phyloP scores from a whole-genome alignment of 805 yeast genomes.

The Hanseniaspora lindneri region DNA sequence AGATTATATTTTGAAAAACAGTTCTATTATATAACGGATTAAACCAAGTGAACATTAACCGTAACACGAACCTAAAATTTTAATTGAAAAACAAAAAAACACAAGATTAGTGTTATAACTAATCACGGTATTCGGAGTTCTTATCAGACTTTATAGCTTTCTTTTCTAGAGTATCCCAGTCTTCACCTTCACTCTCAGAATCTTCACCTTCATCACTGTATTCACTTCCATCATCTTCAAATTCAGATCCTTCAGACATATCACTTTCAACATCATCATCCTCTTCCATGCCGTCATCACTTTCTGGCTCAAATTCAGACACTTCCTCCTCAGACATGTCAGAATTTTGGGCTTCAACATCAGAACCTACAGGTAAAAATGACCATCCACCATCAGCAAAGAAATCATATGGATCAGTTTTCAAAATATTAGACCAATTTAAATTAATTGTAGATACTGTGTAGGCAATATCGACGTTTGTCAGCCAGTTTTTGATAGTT shows the following conservation, averaged over 20 bases:
- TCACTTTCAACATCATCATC: conserved; percentile 29
- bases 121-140: conserved; percentile 24
- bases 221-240: conserved; percentile 28
- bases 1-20: no score
- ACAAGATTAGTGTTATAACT: no score
- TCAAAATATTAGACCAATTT: conserved; percentile 94
- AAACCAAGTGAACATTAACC: no score
- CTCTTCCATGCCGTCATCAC: conserved; percentile 35
- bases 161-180: conserved; percentile 32
- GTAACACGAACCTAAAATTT: no score
- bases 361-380: conserved; percentile 81
- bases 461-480: conserved; percentile 93
- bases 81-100: no score
- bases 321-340: conserved; percentile 68
- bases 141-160: conserved; percentile 33
- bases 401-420: conserved; percentile 92
- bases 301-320: conserved; percentile 36
- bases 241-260: conserved; percentile 27
- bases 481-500: conserved; percentile 88
- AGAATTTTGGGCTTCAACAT: conserved; percentile 55
- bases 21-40: no score
- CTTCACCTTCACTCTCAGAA: conserved; percentile 29
- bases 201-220: conserved; percentile 31
- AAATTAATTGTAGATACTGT: conserved; percentile 91
- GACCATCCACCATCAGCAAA: conserved; percentile 94